Conservation (phyloP, 768 basidiomycete species). For the Cubamyces lactineus region DNA sequence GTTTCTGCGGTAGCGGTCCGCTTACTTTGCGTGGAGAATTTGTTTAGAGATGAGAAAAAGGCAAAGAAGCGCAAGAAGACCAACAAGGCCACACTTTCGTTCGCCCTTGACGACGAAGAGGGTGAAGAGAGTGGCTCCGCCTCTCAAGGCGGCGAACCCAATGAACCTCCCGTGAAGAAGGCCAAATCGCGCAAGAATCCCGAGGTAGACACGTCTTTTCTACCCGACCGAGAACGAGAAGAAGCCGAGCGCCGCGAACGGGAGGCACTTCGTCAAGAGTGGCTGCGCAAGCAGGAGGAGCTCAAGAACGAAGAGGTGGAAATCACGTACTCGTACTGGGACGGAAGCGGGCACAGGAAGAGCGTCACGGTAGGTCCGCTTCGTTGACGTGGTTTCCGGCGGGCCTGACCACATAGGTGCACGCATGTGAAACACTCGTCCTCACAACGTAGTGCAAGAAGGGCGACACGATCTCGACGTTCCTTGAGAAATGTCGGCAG, state of each 20-base stretch:
- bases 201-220: slow-evolving; percentile 94
- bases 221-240: slow-evolving; percentile 97
- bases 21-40: slow-evolving; percentile 77
- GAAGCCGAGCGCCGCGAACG: slow-evolving; percentile 88
- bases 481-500: slow-evolving; percentile 90
- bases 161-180: slow-evolving; percentile 61
- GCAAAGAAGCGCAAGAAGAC: slow-evolving; percentile 92
- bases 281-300: slow-evolving; percentile 74
- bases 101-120: slow-evolving; percentile 85
- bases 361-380: slow-evolving; percentile 71
- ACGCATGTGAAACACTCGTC: slow-evolving; percentile 21
- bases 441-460: slow-evolving; percentile 81
- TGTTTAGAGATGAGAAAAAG: slow-evolving; percentile 88
- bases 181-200: slow-evolving; percentile 93
- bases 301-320: slow-evolving; percentile 80
- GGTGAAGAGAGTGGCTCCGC: slow-evolving; percentile 45
- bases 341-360: slow-evolving; percentile 96
- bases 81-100: slow-evolving; percentile 87
- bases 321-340: slow-evolving; percentile 97
- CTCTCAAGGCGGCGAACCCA: slow-evolving; percentile 35
- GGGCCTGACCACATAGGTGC: slow-evolving; percentile 31
- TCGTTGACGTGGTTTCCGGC: background rate
- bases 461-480: slow-evolving; percentile 83
- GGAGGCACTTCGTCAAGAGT: slow-evolving; percentile 87
- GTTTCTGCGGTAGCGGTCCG: background rate